phyloP scores from a whole-genome alignment of 192 early-diverging fungal species.

The Oehlia diaphana region DNA sequence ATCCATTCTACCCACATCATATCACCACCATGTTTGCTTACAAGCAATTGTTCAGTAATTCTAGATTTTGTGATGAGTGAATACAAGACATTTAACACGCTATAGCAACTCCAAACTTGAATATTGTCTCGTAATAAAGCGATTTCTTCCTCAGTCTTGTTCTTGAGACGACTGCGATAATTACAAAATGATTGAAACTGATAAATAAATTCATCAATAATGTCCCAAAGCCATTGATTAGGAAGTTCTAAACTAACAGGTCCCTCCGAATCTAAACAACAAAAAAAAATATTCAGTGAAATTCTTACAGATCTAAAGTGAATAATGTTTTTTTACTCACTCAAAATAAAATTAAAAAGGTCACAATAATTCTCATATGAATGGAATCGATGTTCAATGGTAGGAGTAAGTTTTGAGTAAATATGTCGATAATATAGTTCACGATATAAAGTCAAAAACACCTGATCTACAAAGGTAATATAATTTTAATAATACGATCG shows the following conservation, averaged over 20 bases:
- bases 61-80: slow-evolving; percentile 93
- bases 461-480: slow-evolving; percentile 55
- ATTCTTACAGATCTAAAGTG: neutral
- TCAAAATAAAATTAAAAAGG: slow-evolving; percentile 95
- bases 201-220: slow-evolving; percentile 99
- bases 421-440: slow-evolving; percentile 98
- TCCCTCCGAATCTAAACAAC: slow-evolving; percentile 62
- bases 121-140: slow-evolving; percentile 80
- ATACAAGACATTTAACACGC: slow-evolving; percentile 95
- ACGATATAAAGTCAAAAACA: slow-evolving; percentile 93
- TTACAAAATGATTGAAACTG: slow-evolving; percentile 98
- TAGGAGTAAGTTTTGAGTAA: slow-evolving; percentile 87
- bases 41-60: slow-evolving; percentile 90
- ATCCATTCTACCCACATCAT: slow-evolving; percentile 51
- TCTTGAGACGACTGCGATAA: slow-evolving; percentile 85
- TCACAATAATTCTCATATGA: slow-evolving; percentile 98
- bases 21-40: slow-evolving; percentile 87
- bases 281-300: slow-evolving; percentile 8
- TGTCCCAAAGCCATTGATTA: slow-evolving; percentile 99
- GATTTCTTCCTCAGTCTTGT: slow-evolving; percentile 79
- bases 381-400: slow-evolving; percentile 85
- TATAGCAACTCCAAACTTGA: slow-evolving; percentile 93
- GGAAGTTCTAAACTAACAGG: slow-evolving; percentile 92
- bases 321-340: slow-evolving; percentile 45
- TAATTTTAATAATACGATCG: neutral